A percentile compares a stretch with the other conserved stretches of the same genome.
phyloP scores from a whole-genome alignment of 1,284 basidiomycete species.

The Ustilago tritici region DNA sequence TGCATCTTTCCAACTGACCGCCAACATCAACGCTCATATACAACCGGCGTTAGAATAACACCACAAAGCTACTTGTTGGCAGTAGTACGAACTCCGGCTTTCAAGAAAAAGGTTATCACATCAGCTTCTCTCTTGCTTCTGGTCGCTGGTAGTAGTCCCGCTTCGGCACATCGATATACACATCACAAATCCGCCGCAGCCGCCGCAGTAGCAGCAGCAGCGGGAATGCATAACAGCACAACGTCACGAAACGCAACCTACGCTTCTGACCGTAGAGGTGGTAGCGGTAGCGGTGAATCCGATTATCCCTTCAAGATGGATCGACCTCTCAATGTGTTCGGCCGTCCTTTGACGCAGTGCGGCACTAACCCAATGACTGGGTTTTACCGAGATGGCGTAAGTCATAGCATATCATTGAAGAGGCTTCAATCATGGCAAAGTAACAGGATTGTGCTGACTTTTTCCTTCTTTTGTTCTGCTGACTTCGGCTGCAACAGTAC shows the following conservation, averaged over 20 bases:
- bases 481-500: conserved; percentile 17
- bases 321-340: conserved; percentile 55
- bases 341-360: conserved; percentile 45
- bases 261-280: conserved; percentile 15
- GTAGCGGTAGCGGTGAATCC: background rate
- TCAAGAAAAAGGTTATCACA: conserved; percentile 5
- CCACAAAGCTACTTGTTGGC: conserved; percentile 19
- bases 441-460: background rate
- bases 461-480: background rate
- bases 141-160: conserved; percentile 3
- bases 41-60: background rate
- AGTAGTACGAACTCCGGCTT: conserved; percentile 6
- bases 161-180: conserved; percentile 9
- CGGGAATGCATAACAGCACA: conserved; percentile 17
- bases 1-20: background rate
- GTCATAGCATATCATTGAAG: conserved; percentile 3
- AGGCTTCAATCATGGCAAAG: too few species aligned
- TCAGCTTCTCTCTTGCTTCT: conserved; percentile 26
- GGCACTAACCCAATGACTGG: conserved; percentile 56
- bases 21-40: conserved; percentile 2
- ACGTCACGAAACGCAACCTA: conserved; percentile 34
- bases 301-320: conserved; percentile 52
- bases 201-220: background rate
- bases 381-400: conserved; percentile 56
- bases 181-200: conserved; percentile 22